These are phyloP conservation scores for Penicillium sp. DNA, from an alignment of 2,329 filamentous ascomycete species.

Conservation along the genomic window DNA sequence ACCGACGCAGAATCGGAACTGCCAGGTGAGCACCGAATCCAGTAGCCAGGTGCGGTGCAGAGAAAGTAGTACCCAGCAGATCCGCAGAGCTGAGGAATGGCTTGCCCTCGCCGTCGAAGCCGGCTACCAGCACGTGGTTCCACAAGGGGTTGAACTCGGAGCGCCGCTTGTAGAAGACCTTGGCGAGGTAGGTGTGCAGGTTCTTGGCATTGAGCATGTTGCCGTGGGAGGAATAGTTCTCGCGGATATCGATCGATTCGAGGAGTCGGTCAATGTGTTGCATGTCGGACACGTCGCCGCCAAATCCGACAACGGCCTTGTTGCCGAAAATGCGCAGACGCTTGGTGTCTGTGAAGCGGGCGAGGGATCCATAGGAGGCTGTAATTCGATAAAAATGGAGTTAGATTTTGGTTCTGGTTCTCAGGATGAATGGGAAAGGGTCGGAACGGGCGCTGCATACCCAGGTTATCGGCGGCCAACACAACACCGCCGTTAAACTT, in stretches of 20 bases:
- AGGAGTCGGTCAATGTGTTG: conserved; percentile 95
- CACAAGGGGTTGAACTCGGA: conserved; percentile 96
- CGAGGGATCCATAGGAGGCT: conserved; percentile 97
- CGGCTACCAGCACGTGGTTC: conserved; percentile 93
- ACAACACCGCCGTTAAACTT: conserved; percentile 98
- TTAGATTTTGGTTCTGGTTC: conserved; percentile 5
- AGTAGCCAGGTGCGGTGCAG: conserved; percentile 84
- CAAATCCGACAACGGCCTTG: conserved; percentile 86
- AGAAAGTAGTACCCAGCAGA: conserved; percentile 90
- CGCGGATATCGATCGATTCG: conserved; percentile 81
- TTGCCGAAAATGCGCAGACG: conserved; percentile 88
- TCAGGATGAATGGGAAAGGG: neutral
- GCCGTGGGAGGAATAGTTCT: conserved; percentile 73
- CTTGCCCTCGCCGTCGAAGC: conserved; percentile 76
- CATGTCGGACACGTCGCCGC: conserved; percentile 98
- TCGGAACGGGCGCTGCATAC: conserved; percentile 56
- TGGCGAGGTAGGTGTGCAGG: conserved; percentile 93
- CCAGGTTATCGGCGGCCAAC: conserved; percentile 95
- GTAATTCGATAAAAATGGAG: conserved; percentile 15
- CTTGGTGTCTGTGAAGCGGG: conserved; percentile 96
- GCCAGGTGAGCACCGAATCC: conserved; percentile 93
- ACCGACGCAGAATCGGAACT: conserved; percentile 83
- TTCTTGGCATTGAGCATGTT: conserved; percentile 82
- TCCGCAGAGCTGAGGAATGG: conserved; percentile 94
- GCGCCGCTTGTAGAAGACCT: conserved; percentile 94